A percentile compares a stretch with the other conserved stretches of the same genome.
phyloP scores from a whole-genome alignment of 2,329 filamentous ascomycete species.

The Penicillium expansum region DNA sequence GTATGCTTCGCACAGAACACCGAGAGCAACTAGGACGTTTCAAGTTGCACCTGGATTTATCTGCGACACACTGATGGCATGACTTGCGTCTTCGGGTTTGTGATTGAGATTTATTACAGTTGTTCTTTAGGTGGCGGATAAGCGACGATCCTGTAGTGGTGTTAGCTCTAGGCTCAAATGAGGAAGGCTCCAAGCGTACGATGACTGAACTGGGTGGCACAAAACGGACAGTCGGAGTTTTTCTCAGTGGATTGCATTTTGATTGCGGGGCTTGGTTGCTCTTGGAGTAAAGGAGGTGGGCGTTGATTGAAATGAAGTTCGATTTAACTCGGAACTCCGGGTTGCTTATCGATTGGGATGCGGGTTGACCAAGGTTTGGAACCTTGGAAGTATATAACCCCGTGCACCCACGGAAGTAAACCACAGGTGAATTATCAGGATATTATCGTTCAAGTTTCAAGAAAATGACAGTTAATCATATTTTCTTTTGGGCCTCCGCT shows the following conservation, averaged over 20 bases:
- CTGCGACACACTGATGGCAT: conserved; percentile 1
- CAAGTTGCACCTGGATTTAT: conserved; percentile 2
- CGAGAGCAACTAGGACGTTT: conserved; percentile 2
- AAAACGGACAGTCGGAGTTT: background rate
- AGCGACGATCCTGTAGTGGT: conserved; percentile 2
- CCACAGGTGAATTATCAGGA: background rate
- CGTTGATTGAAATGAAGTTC: background rate
- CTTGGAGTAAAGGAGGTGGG: background rate
- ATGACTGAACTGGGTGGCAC: background rate
- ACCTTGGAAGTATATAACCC: background rate
- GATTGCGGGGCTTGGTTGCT: background rate
- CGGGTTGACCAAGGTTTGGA: no score
- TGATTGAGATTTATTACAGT: background rate
- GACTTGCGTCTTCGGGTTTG: background rate
- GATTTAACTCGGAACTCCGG: conserved; percentile 6
- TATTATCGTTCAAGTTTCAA: background rate
- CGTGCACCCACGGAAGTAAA: background rate
- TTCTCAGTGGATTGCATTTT: background rate
- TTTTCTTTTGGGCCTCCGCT: conserved; percentile 2
- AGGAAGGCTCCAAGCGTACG: background rate
- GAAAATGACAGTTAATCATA: conserved; percentile 6
- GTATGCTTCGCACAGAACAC: background rate
- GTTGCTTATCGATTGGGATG: background rate
- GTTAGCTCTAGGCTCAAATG: background rate
- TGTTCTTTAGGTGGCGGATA: conserved; percentile 7